These are phyloP conservation scores for Darksidea phi DNA, from an alignment of 495 filamentous ascomycete species.

Conservation along the genomic window DNA sequence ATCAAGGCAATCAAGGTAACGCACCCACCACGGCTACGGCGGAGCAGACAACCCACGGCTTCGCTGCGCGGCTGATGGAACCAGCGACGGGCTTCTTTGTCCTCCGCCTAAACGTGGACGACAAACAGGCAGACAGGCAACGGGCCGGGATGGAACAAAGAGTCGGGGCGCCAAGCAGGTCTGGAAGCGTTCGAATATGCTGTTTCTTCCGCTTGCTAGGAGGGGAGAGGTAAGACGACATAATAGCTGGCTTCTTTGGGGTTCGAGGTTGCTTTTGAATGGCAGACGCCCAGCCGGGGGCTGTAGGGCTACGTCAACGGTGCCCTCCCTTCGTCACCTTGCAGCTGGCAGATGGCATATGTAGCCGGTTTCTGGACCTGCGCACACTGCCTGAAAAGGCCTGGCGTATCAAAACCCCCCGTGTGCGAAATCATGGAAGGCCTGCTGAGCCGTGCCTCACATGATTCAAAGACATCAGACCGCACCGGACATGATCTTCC, in stretches of 20 bases:
- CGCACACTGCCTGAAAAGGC: conserved; percentile 9
- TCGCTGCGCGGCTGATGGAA: conserved; percentile 17
- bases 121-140: conserved; percentile 12
- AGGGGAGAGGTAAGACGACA: conserved; percentile 20
- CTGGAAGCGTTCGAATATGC: conserved; percentile 27
- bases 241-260: conserved; percentile 10
- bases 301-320: conserved; percentile 27
- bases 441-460: too few relatives aligned
- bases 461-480: too few relatives aligned
- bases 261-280: conserved; percentile 25
- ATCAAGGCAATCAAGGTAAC: not conserved
- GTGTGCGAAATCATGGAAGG: too few relatives aligned
- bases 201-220: conserved; percentile 10
- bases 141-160: conserved; percentile 3
- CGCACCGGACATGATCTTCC: too few relatives aligned
- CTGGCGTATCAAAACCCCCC: conserved; percentile 11
- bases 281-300: conserved; percentile 6
- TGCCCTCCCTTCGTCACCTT: conserved; percentile 23
- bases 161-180: conserved; percentile 24
- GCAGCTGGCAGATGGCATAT: conserved; percentile 9
- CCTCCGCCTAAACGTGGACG: conserved; percentile 16
- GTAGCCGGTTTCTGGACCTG: conserved; percentile 13
- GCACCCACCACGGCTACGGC: not conserved
- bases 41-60: conserved; percentile 6
- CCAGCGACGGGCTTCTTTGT: conserved; percentile 11